phyloP scores from a whole-genome alignment of 495 filamentous ascomycete genomes.

The Rhypophila decipiens region DNA sequence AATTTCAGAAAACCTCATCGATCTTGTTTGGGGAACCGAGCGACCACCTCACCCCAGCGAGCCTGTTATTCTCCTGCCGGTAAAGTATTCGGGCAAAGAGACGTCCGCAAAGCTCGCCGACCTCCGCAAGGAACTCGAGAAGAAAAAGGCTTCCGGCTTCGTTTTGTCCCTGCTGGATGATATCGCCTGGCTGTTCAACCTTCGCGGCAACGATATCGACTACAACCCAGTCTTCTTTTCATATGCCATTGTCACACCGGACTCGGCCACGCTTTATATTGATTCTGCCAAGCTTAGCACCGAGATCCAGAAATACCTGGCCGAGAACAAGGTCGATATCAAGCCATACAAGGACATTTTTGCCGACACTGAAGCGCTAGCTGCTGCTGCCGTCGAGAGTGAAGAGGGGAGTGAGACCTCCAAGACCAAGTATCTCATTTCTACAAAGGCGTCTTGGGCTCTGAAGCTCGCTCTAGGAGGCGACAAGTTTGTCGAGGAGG shows the following conservation, averaged over 20 bases:
- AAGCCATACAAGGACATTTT: conserved; percentile 85
- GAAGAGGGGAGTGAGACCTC: conserved; percentile 21
- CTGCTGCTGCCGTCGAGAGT: conserved; percentile 34
- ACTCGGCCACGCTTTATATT: conserved; percentile 76
- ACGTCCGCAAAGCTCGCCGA: conserved; percentile 80
- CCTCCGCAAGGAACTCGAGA: conserved; percentile 84
- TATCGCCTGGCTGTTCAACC: conserved; percentile 95
- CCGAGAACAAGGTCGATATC: conserved; percentile 59
- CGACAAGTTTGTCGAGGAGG: conserved; percentile 79
- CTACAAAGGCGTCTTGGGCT: conserved; percentile 90
- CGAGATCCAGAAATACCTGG: conserved; percentile 65
- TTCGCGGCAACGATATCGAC: conserved; percentile 92
- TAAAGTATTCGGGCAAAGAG: conserved; percentile 75
- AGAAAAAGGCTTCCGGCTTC: conserved; percentile 82
- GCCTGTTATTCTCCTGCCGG: conserved; percentile 59
- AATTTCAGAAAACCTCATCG: conserved; percentile 75
- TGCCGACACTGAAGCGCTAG: conserved; percentile 61
- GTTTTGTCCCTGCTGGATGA: conserved; percentile 96
- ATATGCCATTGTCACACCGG: conserved; percentile 82
- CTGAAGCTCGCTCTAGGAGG: conserved; percentile 82
- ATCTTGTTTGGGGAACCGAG: conserved; percentile 73
- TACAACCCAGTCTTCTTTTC: conserved; percentile 99
- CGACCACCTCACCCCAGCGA: conserved; percentile 72
- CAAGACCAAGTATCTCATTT: conserved; percentile 73
- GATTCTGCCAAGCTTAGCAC: conserved; percentile 68